These are phyloP conservation scores for Evernia prunastri DNA, from an alignment of 495 filamentous ascomycete species.

Conservation along the genomic window DNA sequence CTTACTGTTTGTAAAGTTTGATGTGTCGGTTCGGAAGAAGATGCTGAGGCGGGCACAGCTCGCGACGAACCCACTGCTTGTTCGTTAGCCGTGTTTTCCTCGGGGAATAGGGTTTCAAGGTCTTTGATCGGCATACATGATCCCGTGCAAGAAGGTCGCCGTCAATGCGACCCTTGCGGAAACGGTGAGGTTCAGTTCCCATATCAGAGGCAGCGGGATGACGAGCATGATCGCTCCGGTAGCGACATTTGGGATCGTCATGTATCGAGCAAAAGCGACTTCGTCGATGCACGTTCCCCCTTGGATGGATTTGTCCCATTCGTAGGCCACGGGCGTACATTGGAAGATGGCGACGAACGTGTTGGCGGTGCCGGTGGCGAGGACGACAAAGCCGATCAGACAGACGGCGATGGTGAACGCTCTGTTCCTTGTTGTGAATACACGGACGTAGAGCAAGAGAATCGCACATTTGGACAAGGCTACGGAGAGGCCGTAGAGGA, in stretches of 20 bases:
- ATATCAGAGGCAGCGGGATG: conserved; percentile 34
- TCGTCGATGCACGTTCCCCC: conserved; percentile 31
- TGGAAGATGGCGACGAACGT: conserved; percentile 25
- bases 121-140: conserved; percentile 39
- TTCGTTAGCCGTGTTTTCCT: no score
- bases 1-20: conserved; percentile 17
- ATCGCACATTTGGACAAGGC: conserved; percentile 37
- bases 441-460: conserved; percentile 37
- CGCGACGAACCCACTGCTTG: conserved; percentile 35
- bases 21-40: conserved; percentile 25
- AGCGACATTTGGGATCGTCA: conserved; percentile 33
- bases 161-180: conserved; percentile 37
- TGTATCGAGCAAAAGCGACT: conserved; percentile 28
- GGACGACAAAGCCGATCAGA: conserved; percentile 20
- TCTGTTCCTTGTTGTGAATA: conserved; percentile 29
- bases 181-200: conserved; percentile 31
- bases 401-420: conserved; percentile 30
- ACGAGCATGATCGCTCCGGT: conserved; percentile 32
- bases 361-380: conserved; percentile 19
- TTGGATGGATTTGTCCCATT: conserved; percentile 22
- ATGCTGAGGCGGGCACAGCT: conserved; percentile 33
- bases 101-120: no score
- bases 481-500: conserved; percentile 32
- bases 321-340: conserved; percentile 25
- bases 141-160: conserved; percentile 40